Evolutionary conservation across 2,329 filamentous ascomycete species (phyloP).

Genomic region (Tolypocladium tundrense): DNA sequence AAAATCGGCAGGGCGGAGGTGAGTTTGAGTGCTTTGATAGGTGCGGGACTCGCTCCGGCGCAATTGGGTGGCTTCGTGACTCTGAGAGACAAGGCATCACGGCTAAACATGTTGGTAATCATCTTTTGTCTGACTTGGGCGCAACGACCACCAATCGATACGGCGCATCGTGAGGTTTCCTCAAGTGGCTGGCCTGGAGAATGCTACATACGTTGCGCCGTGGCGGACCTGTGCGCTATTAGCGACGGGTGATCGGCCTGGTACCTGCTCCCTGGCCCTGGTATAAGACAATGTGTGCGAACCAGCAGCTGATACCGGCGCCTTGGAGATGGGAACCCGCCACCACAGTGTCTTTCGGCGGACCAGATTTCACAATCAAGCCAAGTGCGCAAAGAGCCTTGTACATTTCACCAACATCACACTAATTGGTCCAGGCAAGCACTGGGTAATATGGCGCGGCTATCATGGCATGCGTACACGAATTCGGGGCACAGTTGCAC

Average conservation of each 20-base stretch:
- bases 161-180: not conserved
- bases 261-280: no score
- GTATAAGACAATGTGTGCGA: no score
- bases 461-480: not conserved
- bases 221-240: not conserved
- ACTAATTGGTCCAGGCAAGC: not conserved
- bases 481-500: not conserved
- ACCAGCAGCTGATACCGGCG: not conserved
- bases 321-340: not conserved
- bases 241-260: no score
- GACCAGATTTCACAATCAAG: not conserved
- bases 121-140: not conserved
- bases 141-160: not conserved
- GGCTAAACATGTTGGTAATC: not conserved
- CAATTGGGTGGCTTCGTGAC: not conserved
- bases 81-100: not conserved
- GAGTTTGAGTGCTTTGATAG: not conserved
- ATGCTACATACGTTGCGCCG: not conserved
- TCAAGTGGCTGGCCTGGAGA: not conserved
- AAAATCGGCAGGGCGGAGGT: not conserved
- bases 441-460: not conserved
- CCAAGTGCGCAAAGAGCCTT: not conserved
- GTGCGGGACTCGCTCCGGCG: not conserved
- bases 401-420: not conserved
- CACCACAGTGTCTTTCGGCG: not conserved